Evolutionary conservation across 2,329 filamentous ascomycete species (phyloP).

Genomic region (Aureobasidium pullulans): DNA sequence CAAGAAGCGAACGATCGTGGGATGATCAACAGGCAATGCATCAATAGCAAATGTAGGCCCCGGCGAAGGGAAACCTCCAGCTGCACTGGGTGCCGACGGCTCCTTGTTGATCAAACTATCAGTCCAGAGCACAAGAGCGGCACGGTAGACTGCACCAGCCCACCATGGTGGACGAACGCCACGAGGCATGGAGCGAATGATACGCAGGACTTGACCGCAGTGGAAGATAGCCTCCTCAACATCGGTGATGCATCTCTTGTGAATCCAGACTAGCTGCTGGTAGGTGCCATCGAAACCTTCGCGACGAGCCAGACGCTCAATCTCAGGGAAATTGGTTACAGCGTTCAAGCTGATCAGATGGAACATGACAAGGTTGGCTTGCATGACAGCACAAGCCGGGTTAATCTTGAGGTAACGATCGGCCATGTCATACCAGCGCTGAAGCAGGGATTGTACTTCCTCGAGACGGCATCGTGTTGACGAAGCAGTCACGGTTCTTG

Average conservation of each 20-base stretch:
- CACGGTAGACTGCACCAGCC: constrained; percentile 64
- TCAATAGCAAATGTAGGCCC: constrained; percentile 45
- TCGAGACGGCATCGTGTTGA: constrained; percentile 55
- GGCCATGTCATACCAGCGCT: constrained; percentile 61
- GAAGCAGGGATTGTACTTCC: constrained; percentile 57
- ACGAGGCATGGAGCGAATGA: constrained; percentile 53
- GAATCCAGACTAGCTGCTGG: constrained; percentile 46
- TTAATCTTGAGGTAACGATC: constrained; percentile 49
- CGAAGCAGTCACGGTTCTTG: constrained; percentile 48
- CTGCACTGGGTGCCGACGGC: constrained; percentile 26
- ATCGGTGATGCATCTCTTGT: constrained; percentile 57
- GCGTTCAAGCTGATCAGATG: constrained; percentile 64
- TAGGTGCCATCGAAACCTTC: constrained; percentile 52
- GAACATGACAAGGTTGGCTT: constrained; percentile 60
- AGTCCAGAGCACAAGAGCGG: constrained; percentile 54
- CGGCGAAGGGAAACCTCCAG: constrained; percentile 30
- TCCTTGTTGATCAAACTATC: constrained; percentile 51
- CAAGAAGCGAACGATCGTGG: constrained; percentile 44
- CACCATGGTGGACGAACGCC: constrained; percentile 62
- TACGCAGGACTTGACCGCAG: constrained; percentile 58
- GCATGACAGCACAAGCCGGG: constrained; percentile 52
- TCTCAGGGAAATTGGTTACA: constrained; percentile 59
- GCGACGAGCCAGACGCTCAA: constrained; percentile 58
- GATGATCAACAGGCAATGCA: constrained; percentile 43
- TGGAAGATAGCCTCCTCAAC: constrained; percentile 59